Conservation (phyloP, 257 asterid species). For the Parsonsia alboflavescens region DNA sequence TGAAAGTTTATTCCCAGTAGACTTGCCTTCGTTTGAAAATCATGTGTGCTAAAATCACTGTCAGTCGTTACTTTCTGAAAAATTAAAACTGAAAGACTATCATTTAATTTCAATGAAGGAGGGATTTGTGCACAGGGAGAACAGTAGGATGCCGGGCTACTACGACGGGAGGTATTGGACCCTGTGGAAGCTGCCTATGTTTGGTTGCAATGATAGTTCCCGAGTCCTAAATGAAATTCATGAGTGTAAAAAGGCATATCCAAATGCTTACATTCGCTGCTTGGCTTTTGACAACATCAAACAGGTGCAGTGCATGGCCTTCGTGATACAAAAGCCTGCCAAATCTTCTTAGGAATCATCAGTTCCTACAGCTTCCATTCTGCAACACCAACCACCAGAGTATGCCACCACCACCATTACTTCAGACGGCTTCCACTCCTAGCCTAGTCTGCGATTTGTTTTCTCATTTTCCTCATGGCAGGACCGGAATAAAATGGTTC, state of each 20-base stretch:
- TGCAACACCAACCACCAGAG: not conserved
- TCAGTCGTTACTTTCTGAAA: no score
- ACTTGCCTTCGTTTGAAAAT: no score
- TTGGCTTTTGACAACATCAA: constrained; percentile 43
- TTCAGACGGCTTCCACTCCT: not conserved
- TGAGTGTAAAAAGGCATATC: constrained; percentile 46
- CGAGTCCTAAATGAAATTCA: constrained; percentile 39
- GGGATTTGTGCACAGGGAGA: constrained; percentile 39
- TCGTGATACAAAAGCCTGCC: constrained; percentile 41
- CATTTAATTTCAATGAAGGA: constrained; percentile 15
- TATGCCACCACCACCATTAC: not conserved
- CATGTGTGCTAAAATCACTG: no score
- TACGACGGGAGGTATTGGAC: constrained; percentile 62
- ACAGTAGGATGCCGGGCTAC: constrained; percentile 48
- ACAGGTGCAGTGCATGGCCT: constrained; percentile 52
- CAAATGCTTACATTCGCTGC: constrained; percentile 49
- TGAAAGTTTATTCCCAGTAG: no score
- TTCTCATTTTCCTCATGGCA: not conserved
- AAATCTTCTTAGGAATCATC: not conserved
- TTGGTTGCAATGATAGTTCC: constrained; percentile 42
- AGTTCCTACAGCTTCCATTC: not conserved
- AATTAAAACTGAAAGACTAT: no score
- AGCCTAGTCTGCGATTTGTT: not conserved
- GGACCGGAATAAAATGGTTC: not conserved
- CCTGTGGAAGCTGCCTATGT: constrained; percentile 57